A percentile compares a stretch with the other conserved stretches of the same genome.
phyloP scores from a whole-genome alignment of 2,329 filamentous ascomycete genomes.

The Camptophora hylomeconis region DNA sequence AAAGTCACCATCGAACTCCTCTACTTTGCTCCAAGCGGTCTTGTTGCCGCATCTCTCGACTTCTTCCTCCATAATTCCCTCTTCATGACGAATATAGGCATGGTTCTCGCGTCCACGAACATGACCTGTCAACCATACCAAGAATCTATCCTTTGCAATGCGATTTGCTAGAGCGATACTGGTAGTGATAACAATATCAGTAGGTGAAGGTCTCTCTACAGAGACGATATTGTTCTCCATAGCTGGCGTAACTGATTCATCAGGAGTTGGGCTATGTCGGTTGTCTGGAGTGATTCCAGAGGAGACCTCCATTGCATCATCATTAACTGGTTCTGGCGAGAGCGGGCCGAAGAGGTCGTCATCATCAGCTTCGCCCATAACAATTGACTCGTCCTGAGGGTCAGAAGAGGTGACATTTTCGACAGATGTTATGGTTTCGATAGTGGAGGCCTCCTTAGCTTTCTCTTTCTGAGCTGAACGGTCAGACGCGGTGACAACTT shows the following conservation, averaged over 20 bases:
- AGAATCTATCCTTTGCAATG: slow-evolving; percentile 12
- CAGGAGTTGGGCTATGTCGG: slow-evolving; percentile 2
- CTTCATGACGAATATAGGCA: slow-evolving; percentile 9
- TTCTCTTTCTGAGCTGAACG: no score
- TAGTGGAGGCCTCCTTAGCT: no score
- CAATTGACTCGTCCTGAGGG: no score
- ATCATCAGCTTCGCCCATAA: no score
- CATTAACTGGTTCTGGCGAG: no score
- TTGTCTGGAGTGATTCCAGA: no score
- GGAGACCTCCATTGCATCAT: no score
- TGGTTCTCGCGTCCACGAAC: slow-evolving; percentile 11
- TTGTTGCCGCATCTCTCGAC: slow-evolving; percentile 6
- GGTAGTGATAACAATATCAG: no score
- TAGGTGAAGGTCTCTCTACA: no score
- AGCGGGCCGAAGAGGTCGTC: slow-evolving; percentile 7
- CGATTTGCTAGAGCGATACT: slow-evolving; percentile 14
- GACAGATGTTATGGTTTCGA: no score
- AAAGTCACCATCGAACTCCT: slow-evolving; percentile 4
- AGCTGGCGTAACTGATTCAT: slow-evolving; percentile 1
- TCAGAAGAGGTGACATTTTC: no score
- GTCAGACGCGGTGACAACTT: no score
- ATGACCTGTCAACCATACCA: slow-evolving; percentile 11
- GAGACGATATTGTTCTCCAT: background rate
- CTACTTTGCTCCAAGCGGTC: slow-evolving; percentile 8
- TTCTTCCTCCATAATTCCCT: slow-evolving; percentile 10